Conservation (phyloP, 495 filamentous ascomycete genomes). For the Platismatia glauca region DNA sequence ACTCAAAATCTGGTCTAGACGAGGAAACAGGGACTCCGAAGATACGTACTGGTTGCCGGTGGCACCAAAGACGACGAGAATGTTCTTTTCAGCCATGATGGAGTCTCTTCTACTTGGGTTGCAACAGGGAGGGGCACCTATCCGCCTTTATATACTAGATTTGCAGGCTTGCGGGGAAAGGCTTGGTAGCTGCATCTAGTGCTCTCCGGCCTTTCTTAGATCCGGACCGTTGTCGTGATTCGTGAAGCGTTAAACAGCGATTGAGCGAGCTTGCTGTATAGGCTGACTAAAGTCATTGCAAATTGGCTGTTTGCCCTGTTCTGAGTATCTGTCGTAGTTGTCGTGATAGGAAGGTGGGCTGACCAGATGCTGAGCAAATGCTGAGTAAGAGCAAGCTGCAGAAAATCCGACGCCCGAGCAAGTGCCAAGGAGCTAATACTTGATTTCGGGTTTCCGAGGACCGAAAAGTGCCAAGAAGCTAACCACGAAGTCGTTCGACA, state of each 20-base stretch:
- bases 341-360: not conserved
- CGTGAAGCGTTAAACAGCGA: not conserved
- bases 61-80: slow-evolving; percentile 49
- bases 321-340: not conserved
- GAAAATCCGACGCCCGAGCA: not conserved
- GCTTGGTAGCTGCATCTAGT: not conserved
- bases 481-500: too few relatives aligned
- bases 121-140: not conserved
- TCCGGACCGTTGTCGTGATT: not conserved
- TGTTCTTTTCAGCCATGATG: slow-evolving; percentile 27
- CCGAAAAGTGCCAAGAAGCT: too few relatives aligned
- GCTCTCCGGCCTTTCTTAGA: not conserved
- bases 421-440: not conserved
- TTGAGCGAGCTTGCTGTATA: not conserved
- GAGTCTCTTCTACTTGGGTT: not conserved
- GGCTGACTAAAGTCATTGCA: not conserved
- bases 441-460: too few relatives aligned
- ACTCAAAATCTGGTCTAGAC: too few relatives aligned
- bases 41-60: slow-evolving; percentile 55
- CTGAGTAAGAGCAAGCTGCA: not conserved
- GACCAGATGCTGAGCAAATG: not conserved
- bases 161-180: not conserved
- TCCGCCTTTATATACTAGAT: not conserved
- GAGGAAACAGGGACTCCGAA: too few relatives aligned
- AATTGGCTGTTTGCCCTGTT: not conserved